Evolutionary conservation across 2,329 filamentous ascomycete species (phyloP).

Genomic region (Colletotrichum plurivorum): DNA sequence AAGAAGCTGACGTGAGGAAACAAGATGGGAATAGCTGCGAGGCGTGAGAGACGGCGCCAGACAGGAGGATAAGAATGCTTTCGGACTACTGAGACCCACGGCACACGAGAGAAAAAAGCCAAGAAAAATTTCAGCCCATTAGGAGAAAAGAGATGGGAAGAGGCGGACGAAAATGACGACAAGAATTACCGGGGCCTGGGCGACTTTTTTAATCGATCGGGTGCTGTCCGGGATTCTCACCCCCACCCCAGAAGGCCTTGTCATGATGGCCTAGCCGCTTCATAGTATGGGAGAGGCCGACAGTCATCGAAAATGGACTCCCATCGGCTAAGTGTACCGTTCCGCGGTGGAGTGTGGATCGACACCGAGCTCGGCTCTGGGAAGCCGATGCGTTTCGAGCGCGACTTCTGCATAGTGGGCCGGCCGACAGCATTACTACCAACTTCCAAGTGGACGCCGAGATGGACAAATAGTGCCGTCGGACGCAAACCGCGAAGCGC

Average conservation of each 20-base stretch:
- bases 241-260: slow-evolving; percentile 20
- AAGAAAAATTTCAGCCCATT: slow-evolving; percentile 5
- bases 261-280: slow-evolving; percentile 34
- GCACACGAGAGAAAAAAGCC: neutral
- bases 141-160: slow-evolving; percentile 12
- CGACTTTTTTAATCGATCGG: slow-evolving; percentile 34
- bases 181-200: slow-evolving; percentile 24
- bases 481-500: no score
- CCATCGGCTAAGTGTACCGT: slow-evolving; percentile 29
- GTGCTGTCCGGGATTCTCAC: slow-evolving; percentile 22
- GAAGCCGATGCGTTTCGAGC: slow-evolving; percentile 32
- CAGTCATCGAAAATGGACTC: slow-evolving; percentile 17
- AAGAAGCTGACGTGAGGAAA: neutral
- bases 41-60: neutral
- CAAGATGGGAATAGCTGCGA: slow-evolving; percentile 6
- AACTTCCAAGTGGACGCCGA: neutral
- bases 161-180: slow-evolving; percentile 29
- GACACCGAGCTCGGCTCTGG: slow-evolving; percentile 36
- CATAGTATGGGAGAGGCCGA: neutral
- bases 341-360: slow-evolving; percentile 39
- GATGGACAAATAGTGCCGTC: neutral
- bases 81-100: slow-evolving; percentile 3
- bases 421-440: neutral
- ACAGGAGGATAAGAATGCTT: neutral
- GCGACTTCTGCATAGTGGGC: slow-evolving; percentile 11